Conservation (phyloP, 2,329 filamentous ascomycete genomes). For the Cercospora nicotianae region DNA sequence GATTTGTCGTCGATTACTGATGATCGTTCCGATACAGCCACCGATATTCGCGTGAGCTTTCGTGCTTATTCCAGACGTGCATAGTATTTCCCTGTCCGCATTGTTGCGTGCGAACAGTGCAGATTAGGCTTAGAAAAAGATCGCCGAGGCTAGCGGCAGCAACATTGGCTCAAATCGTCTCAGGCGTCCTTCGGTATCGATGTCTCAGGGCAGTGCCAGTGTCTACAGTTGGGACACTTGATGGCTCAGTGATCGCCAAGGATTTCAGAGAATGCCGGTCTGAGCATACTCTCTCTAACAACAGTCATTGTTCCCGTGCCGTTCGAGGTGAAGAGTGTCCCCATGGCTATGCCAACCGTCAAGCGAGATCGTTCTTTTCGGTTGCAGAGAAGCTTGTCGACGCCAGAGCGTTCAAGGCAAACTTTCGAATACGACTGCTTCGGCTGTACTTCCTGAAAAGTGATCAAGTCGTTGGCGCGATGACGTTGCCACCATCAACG, state of each 20-base stretch:
- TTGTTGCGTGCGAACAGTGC: neutral
- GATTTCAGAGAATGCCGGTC: neutral
- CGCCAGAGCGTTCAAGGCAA: neutral
- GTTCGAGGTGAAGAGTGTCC: neutral
- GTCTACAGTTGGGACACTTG: neutral
- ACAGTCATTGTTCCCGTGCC: neutral
- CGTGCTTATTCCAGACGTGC: neutral
- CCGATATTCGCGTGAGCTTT: neutral
- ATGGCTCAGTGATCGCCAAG: neutral
- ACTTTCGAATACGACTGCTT: neutral
- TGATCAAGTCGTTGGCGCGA: slow-evolving; percentile 28
- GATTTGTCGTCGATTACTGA: neutral
- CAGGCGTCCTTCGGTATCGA: neutral
- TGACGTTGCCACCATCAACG: slow-evolving; percentile 59
- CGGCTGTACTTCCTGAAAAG: neutral
- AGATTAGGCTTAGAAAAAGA: neutral
- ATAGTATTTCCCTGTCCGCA: neutral
- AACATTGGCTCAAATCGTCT: neutral
- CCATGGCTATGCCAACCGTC: neutral
- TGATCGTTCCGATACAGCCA: neutral
- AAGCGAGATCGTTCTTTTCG: neutral
- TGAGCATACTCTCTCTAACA: neutral
- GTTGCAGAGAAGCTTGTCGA: neutral
- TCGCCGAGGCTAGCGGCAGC: neutral
- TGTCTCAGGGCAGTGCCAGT: neutral